These are phyloP conservation scores for Didymella exigua DNA, from an alignment of 2,329 filamentous ascomycete species.

Conservation along the genomic window DNA sequence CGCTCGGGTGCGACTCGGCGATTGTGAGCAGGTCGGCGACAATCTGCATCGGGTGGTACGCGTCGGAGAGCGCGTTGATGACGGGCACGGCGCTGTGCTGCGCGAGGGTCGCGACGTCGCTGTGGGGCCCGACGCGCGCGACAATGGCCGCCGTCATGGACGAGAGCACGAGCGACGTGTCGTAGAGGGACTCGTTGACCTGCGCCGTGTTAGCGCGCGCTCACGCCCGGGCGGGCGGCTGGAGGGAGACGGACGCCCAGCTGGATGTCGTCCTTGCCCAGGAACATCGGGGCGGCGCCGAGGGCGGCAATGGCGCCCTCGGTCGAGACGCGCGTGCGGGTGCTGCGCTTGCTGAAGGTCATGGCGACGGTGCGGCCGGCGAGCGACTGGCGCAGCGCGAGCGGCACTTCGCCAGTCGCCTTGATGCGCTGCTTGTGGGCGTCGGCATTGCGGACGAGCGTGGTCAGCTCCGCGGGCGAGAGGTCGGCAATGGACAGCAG, in stretches of 20 bases:
- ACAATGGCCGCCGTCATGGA: conserved; percentile 62
- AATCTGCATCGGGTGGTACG: conserved; percentile 91
- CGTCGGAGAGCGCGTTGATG: conserved; percentile 73
- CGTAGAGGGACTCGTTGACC: conserved; percentile 93
- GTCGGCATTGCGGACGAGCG: conserved; percentile 81
- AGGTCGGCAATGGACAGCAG: conserved; percentile 91
- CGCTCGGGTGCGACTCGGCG: conserved; percentile 72
- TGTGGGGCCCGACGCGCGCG: conserved; percentile 60
- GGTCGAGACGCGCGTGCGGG: conserved; percentile 89
- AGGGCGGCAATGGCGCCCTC: conserved; percentile 88
- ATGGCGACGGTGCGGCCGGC: conserved; percentile 84
- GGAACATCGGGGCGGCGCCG: conserved; percentile 94
- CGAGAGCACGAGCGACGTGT: conserved; percentile 91
- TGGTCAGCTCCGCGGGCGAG: conserved; percentile 76
- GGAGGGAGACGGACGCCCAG: conserved; percentile 69
- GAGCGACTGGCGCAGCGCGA: conserved; percentile 66
- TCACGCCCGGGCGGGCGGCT: no score
- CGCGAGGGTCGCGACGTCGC: conserved; percentile 55
- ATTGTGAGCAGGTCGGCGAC: conserved; percentile 95
- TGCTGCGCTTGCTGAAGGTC: conserved; percentile 97
- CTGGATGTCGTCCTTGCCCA: conserved; percentile 95
- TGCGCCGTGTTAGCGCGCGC: conserved; percentile 39
- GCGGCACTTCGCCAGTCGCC: conserved; percentile 63
- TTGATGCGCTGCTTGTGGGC: conserved; percentile 79
- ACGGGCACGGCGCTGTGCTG: conserved; percentile 57